A percentile compares a stretch with the other conserved stretches of the same genome.
These are phyloP conservation scores for Lentinula lateritia DNA, from an alignment of 768 basidiomycete species.

Conservation along the genomic window DNA sequence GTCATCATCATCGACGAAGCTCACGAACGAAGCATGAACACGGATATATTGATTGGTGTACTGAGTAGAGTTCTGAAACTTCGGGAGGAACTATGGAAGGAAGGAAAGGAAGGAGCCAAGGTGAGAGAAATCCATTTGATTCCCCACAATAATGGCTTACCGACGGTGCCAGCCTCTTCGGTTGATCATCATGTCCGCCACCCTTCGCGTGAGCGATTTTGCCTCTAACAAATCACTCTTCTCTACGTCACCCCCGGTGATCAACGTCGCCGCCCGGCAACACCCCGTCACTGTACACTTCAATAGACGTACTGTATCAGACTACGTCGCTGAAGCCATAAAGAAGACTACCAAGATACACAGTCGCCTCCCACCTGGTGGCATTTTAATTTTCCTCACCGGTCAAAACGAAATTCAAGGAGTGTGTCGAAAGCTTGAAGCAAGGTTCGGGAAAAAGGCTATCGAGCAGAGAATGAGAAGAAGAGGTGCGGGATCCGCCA, in stretches of 20 bases:
- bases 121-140: constrained; percentile 26
- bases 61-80: constrained; percentile 90
- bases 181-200: constrained; percentile 98
- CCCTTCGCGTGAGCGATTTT: constrained; percentile 90
- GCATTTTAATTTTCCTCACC: constrained; percentile 89
- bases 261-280: constrained; percentile 85
- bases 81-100: constrained; percentile 85
- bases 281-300: constrained; percentile 96
- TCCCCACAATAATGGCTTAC: background rate
- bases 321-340: constrained; percentile 88
- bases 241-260: constrained; percentile 78
- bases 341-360: constrained; percentile 92
- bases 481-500: constrained; percentile 11
- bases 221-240: constrained; percentile 82
- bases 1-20: constrained; percentile 97
- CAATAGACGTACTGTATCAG: constrained; percentile 74
- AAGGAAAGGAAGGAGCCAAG: constrained; percentile 66
- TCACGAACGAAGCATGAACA: constrained; percentile 97
- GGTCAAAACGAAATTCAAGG: constrained; percentile 93
- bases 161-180: constrained; percentile 61
- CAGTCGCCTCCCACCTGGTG: constrained; percentile 84
- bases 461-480: constrained; percentile 41
- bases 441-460: constrained; percentile 65
- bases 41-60: constrained; percentile 94
- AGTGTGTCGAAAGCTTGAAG: constrained; percentile 77